Conservation (phyloP, 352 stramenopile genomes). For the Phytophthora ohioensis region DNA sequence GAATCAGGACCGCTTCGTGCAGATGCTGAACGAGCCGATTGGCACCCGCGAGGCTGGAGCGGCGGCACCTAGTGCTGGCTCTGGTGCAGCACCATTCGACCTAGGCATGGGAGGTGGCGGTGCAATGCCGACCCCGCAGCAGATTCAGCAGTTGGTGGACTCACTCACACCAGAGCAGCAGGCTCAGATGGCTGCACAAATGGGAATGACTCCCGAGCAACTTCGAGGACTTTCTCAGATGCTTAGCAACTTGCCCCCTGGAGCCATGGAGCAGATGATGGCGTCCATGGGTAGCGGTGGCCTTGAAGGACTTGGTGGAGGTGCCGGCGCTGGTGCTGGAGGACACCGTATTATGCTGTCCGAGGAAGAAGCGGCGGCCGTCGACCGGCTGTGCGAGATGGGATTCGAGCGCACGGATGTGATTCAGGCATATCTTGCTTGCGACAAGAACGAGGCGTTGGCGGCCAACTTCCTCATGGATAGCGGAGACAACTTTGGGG, state of each 20-base stretch:
- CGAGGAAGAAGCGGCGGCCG: conserved; percentile 80
- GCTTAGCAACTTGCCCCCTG: conserved; percentile 84
- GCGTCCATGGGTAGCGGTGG: conserved; percentile 72
- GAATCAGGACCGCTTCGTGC: conserved; percentile 89
- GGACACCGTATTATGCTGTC: conserved; percentile 80
- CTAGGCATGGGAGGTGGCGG: conserved; percentile 52
- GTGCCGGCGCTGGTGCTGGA: conserved; percentile 35
- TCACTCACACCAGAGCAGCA: conserved; percentile 82
- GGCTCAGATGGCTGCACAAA: conserved; percentile 83
- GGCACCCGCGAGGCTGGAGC: conserved; percentile 52
- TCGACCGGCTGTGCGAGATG: conserved; percentile 85
- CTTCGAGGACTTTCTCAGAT: conserved; percentile 88
- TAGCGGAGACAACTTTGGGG: conserved; percentile 74
- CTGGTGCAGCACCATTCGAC: conserved; percentile 58
- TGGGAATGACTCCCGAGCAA: conserved; percentile 88
- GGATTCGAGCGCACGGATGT: conserved; percentile 93
- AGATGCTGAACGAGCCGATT: conserved; percentile 91
- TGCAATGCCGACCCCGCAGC: conserved; percentile 79
- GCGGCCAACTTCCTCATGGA: conserved; percentile 99
- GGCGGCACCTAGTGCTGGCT: conserved; percentile 31
- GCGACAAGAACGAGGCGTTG: conserved; percentile 99
- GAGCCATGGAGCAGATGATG: conserved; percentile 90
- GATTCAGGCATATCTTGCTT: conserved; percentile 98
- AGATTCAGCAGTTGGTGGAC: conserved; percentile 87
- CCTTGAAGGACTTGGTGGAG: conserved; percentile 56